Percentiles rank a stretch among this genome's conserved stretches.
These are phyloP conservation scores for Penicillium sp. DNA, from an alignment of 2,329 filamentous ascomycete genomes.

Conservation along the genomic window DNA sequence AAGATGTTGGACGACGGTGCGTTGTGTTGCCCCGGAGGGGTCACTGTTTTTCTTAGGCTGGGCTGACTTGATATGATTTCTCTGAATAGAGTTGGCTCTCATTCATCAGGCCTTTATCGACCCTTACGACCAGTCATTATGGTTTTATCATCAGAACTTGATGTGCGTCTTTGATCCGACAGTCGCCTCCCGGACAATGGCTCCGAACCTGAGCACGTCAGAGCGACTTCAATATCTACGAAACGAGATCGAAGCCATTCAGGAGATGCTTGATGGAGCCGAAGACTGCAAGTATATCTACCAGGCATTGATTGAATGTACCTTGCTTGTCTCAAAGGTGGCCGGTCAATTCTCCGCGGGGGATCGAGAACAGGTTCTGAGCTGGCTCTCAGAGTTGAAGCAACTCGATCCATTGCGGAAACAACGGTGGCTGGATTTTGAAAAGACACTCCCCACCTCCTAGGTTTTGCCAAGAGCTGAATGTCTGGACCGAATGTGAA, in stretches of 20 bases:
- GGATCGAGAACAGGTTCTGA: conserved; percentile 48
- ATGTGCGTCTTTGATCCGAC: conserved; percentile 66
- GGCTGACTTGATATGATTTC: neutral
- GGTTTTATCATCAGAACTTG: conserved; percentile 94
- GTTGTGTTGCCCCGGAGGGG: conserved; percentile 12
- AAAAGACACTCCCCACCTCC: conserved; percentile 38
- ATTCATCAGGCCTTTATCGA: conserved; percentile 81
- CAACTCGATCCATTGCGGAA: conserved; percentile 72
- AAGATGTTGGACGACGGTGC: conserved; percentile 71
- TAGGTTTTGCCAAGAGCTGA: neutral
- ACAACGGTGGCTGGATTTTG: conserved; percentile 74
- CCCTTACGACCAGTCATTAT: conserved; percentile 91
- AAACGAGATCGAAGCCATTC: conserved; percentile 72
- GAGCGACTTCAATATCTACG: conserved; percentile 68
- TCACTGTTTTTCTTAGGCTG: neutral
- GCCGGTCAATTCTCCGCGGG: conserved; percentile 51
- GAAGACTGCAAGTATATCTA: conserved; percentile 86
- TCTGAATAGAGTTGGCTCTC: conserved; percentile 65
- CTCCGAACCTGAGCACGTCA: conserved; percentile 60
- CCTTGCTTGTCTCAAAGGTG: conserved; percentile 57
- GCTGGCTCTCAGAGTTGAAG: conserved; percentile 67
- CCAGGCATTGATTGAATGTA: conserved; percentile 78
- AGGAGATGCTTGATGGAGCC: conserved; percentile 65
- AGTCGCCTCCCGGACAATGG: conserved; percentile 59
- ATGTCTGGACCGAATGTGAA: neutral